Evolutionary conservation across 495 filamentous ascomycete genomes (phyloP).

Genomic region (Chlorociboria aeruginascens): DNA sequence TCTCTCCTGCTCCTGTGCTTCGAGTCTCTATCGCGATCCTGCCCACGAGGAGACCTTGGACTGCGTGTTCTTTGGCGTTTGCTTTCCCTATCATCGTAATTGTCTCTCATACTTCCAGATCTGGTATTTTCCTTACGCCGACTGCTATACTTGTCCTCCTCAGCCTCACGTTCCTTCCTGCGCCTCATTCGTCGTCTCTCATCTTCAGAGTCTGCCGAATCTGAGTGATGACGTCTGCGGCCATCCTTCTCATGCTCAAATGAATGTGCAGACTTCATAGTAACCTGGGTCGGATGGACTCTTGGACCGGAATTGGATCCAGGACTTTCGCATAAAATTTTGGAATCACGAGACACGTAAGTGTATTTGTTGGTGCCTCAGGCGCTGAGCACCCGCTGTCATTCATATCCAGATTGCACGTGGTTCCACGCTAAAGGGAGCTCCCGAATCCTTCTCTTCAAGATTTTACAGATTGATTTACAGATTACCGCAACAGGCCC

Average conservation of each 20-base stretch:
- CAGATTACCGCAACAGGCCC: too few species aligned
- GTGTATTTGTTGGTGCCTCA: not conserved
- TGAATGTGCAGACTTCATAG: slow-evolving; percentile 8
- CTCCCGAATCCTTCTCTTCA: too few species aligned
- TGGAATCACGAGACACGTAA: not conserved
- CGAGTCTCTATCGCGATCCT: slow-evolving; percentile 7
- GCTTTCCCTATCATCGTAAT: slow-evolving; percentile 8
- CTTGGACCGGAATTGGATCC: not conserved
- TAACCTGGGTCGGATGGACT: not conserved
- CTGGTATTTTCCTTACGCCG: not conserved
- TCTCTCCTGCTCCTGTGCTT: slow-evolving; percentile 11
- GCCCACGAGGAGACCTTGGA: slow-evolving; percentile 10
- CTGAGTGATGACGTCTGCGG: slow-evolving; percentile 8
- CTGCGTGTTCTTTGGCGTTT: slow-evolving; percentile 16
- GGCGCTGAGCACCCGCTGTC: not conserved
- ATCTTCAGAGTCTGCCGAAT: slow-evolving; percentile 13
- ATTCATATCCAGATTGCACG: too few species aligned
- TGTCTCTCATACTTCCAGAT: not conserved
- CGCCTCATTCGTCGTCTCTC: slow-evolving; percentile 11
- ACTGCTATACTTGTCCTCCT: not conserved
- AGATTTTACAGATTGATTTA: too few species aligned
- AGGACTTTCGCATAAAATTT: not conserved
- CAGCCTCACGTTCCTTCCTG: slow-evolving; percentile 4
- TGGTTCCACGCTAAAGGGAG: too few species aligned
- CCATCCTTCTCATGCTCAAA: slow-evolving; percentile 4